A percentile compares a stretch with the other conserved stretches of the same genome.
Conservation (phyloP, 2,329 filamentous ascomycete species). For the Ceratocystis colombiana region DNA sequence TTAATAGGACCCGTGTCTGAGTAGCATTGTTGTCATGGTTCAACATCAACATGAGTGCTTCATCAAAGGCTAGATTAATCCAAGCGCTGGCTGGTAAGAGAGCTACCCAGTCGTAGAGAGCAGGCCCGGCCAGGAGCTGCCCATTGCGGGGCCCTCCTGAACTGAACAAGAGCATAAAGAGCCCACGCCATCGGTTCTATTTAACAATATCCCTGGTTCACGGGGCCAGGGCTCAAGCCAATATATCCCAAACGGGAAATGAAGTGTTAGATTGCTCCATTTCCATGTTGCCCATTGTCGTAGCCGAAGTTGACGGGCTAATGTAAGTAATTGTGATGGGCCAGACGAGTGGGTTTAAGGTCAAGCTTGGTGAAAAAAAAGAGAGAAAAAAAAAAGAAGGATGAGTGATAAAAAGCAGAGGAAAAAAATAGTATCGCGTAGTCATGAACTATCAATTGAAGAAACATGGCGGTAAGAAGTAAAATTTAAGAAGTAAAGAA, state of each 20-base stretch:
- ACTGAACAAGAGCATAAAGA: background rate
- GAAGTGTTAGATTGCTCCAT: background rate
- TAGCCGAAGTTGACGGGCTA: conserved; percentile 4
- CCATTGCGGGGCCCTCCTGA: no score
- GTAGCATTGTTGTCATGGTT: background rate
- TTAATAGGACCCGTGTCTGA: background rate
- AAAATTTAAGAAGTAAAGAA: background rate
- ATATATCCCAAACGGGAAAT: conserved; percentile 8
- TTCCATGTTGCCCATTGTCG: background rate
- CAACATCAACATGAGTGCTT: background rate
- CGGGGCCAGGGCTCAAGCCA: conserved; percentile 5
- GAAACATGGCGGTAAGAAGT: background rate
- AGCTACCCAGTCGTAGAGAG: no score
- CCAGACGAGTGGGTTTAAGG: background rate
- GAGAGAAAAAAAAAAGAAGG: background rate
- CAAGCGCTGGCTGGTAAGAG: no score
- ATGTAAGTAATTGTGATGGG: background rate
- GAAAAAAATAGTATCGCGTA: no score
- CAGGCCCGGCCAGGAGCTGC: no score
- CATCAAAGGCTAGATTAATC: background rate
- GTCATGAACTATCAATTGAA: background rate
- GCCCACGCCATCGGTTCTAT: background rate
- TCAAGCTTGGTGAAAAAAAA: background rate
- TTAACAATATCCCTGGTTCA: background rate
- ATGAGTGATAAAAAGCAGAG: no score